Base-by-base conservation (phyloP, 140 eudicot species). In the Erigeron philadelphicus region DNA sequence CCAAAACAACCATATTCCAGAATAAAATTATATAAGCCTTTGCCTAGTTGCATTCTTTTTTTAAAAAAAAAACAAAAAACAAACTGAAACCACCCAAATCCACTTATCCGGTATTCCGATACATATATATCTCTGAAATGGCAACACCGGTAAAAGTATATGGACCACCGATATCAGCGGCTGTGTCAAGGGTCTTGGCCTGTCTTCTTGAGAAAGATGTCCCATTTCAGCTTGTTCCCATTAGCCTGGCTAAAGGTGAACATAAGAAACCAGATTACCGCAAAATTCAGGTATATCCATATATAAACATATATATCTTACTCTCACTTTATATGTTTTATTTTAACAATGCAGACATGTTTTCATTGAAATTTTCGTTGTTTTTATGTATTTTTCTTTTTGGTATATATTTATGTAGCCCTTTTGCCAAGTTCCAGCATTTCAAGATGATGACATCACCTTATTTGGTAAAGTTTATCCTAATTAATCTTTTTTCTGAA, bases 351-450 rank as follows among this genome's bases (percentile, higher is more conserved):
- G 35, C 35, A 25, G n/a, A n/a, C n/a, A n/a, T n/a, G n/a, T n/a
- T n/a, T n/a, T n/a, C n/a, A n/a, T n/a, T n/a, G n/a, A n/a, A n/a
- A n/a, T n/a, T n/a, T n/a, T n/a, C n/a, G n/a, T n/a, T n/a, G n/a
- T n/a, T n/a, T n/a, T n/a, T n/a, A n/a, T n/a, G n/a, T n/a, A n/a
- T n/a, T n/a, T n/a, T 43, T 31, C 69, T 57, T 25, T 38, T 61
- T n/a, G 47, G 2, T 44, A 38, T 64, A 71, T n/a, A n/a, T n/a
- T n/a, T n/a, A n/a, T n/a, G n/a, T 87, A 87, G 95, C 95, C 95
- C n/a, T 87, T 87, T 72, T 88, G 95, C n/a, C 95, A 82, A 80
- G 95, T 87, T 42, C 95, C 95, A 11, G 90, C 86, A 11, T 85
- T 85, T 76, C 79, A 88, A 72, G 95, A 85, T 67, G 95, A 82